Conservation (phyloP, 2,329 filamentous ascomycete genomes). For the Dactylella cylindrospora region DNA sequence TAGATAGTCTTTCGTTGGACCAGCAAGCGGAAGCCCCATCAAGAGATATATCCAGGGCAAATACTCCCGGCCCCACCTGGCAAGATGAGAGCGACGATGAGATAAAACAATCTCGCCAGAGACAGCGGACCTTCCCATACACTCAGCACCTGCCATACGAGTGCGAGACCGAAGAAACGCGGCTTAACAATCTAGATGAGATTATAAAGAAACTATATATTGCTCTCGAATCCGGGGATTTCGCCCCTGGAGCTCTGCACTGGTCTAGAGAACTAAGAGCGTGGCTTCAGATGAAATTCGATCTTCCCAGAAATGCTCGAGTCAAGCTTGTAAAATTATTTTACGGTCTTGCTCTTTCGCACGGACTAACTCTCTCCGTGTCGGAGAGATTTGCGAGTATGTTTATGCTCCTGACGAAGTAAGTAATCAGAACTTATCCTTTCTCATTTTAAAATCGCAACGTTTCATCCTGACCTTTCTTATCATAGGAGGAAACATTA, state of each 20-base stretch:
- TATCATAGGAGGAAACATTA: slow-evolving; percentile 82
- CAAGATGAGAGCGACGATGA: slow-evolving; percentile 54
- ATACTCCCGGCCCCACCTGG: slow-evolving; percentile 56
- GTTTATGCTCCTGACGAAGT: slow-evolving; percentile 96
- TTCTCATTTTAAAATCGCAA: slow-evolving; percentile 20
- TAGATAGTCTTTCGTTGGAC: slow-evolving; percentile 26
- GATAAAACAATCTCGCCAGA: slow-evolving; percentile 66
- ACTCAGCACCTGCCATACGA: slow-evolving; percentile 85
- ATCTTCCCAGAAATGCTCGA: slow-evolving; percentile 81
- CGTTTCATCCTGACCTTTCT: slow-evolving; percentile 45
- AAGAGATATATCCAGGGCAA: slow-evolving; percentile 50
- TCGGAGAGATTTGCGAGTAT: slow-evolving; percentile 93
- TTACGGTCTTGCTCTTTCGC: slow-evolving; percentile 88
- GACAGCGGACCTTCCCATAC: slow-evolving; percentile 89
- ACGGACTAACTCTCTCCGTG: slow-evolving; percentile 77
- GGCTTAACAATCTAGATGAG: slow-evolving; percentile 76
- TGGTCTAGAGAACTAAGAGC: slow-evolving; percentile 95
- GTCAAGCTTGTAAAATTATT: slow-evolving; percentile 85
- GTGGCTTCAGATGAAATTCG: slow-evolving; percentile 96
- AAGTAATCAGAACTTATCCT: slow-evolving; percentile 52
- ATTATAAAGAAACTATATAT: slow-evolving; percentile 95
- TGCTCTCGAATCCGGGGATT: slow-evolving; percentile 86
- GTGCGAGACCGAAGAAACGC: slow-evolving; percentile 75
- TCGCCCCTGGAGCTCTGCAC: slow-evolving; percentile 87
- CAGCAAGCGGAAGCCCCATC: slow-evolving; percentile 8